Percentiles rank a stretch among this genome's conserved stretches.
These are phyloP conservation scores for Aspergillus quadrilineatus DNA, from an alignment of 2,329 filamentous ascomycete genomes.

Conservation along the genomic window DNA sequence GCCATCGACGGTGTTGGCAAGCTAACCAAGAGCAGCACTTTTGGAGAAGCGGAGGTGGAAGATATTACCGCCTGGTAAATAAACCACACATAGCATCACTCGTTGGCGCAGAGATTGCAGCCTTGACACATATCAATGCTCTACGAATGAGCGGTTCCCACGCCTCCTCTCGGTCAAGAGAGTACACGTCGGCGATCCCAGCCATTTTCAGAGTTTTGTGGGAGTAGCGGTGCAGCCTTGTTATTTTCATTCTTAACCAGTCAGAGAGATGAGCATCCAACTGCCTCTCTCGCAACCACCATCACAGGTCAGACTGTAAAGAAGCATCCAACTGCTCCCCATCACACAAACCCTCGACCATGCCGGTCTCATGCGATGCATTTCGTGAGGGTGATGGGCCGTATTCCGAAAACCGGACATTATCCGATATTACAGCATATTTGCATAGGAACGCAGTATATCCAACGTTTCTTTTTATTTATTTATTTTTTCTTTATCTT, in stretches of 20 bases:
- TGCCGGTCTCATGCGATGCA: constrained; percentile 3
- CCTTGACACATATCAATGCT: constrained; percentile 19
- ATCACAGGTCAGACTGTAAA: constrained; percentile 37
- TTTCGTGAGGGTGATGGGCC: constrained; percentile 22
- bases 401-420: constrained; percentile 11
- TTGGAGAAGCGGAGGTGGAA: constrained; percentile 92
- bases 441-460: constrained; percentile 1
- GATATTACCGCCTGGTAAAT: constrained; percentile 90
- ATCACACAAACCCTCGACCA: constrained; percentile 31
- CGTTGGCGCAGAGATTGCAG: constrained; percentile 33
- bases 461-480: neutral
- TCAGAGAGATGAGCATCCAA: constrained; percentile 44
- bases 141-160: constrained; percentile 9
- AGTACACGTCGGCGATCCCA: constrained; percentile 18
- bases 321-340: constrained; percentile 47
- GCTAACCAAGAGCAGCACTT: constrained; percentile 82
- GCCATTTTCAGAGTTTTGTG: constrained; percentile 19
- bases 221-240: constrained; percentile 36
- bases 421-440: constrained; percentile 13
- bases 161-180: constrained; percentile 20
- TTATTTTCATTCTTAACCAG: constrained; percentile 36
- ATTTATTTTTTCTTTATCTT: neutral
- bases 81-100: constrained; percentile 1
- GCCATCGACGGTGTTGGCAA: constrained; percentile 56
- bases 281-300: constrained; percentile 39